These are phyloP conservation scores for Castanea crenata DNA, from an alignment of 306 rosid genomes.

Conservation along the genomic window DNA sequence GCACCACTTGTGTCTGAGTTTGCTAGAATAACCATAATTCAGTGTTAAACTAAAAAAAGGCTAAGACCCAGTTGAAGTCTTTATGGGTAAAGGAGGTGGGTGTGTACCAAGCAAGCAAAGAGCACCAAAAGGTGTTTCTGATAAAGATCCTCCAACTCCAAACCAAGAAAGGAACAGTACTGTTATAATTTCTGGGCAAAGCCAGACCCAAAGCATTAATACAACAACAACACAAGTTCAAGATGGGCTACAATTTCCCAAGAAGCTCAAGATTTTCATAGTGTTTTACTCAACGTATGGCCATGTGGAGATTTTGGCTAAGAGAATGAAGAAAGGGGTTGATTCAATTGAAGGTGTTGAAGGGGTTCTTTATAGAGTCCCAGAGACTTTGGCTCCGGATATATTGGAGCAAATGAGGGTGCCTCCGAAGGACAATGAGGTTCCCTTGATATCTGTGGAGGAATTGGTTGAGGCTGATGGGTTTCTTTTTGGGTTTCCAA, in stretches of 20 bases:
- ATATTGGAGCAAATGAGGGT: constrained; percentile 62
- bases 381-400: constrained; percentile 57
- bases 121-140: constrained; percentile 24
- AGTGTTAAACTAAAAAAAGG: neutral
- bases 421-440: constrained; percentile 43
- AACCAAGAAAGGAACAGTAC: constrained; percentile 30
- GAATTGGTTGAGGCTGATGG: constrained; percentile 72
- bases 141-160: constrained; percentile 23
- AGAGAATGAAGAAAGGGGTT: constrained; percentile 55
- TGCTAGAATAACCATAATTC: too few relatives aligned
- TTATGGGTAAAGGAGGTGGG: constrained; percentile 77
- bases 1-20: too few relatives aligned
- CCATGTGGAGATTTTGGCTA: constrained; percentile 70
- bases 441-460: constrained; percentile 55
- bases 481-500: constrained; percentile 70
- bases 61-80: constrained; percentile 12
- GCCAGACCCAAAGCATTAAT: constrained; percentile 13
- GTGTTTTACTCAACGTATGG: constrained; percentile 81
- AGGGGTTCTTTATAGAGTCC: constrained; percentile 62
- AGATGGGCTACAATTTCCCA: constrained; percentile 15
- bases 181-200: constrained; percentile 22
- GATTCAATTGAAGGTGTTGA: constrained; percentile 69
- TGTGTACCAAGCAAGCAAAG: constrained; percentile 70
- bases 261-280: constrained; percentile 51
- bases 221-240: constrained; percentile 17